A percentile compares a stretch with the other conserved stretches of the same genome.
phyloP scores from a whole-genome alignment of 352 stramenopile genomes.

The Pythium biforme region DNA sequence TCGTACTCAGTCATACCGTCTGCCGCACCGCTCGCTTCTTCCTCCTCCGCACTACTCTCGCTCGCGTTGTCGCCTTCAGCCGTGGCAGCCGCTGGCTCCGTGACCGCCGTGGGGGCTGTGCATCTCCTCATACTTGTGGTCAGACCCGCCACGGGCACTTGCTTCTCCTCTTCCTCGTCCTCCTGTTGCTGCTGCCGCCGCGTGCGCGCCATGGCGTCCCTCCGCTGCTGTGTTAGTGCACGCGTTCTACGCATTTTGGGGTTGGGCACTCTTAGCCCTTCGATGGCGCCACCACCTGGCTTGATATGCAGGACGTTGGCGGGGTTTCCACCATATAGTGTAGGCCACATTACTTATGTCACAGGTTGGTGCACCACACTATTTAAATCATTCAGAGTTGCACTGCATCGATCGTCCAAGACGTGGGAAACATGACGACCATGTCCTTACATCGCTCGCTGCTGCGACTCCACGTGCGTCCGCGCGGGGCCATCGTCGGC shows the following conservation, averaged over 20 bases:
- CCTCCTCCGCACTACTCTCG: background rate
- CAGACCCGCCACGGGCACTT: background rate
- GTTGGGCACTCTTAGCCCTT: background rate
- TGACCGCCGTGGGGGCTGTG: background rate
- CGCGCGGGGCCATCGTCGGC: too few relatives aligned
- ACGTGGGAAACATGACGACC: background rate
- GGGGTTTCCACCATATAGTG: background rate
- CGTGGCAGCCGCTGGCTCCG: background rate
- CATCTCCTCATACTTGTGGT: background rate
- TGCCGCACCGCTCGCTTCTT: slow-evolving; percentile 1
- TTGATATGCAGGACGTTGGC: background rate
- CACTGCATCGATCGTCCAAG: too few relatives aligned
- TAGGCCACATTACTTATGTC: background rate
- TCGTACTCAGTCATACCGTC: slow-evolving; percentile 69
- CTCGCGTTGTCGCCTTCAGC: background rate
- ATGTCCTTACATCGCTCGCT: background rate
- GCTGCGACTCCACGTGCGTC: background rate
- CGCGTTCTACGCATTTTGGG: slow-evolving; percentile 22
- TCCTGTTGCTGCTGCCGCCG: slow-evolving; percentile 6
- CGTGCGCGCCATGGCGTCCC: slow-evolving; percentile 18
- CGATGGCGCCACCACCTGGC: slow-evolving; percentile 12
- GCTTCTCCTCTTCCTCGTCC: background rate
- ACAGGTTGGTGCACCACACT: background rate
- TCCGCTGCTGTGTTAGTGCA: slow-evolving; percentile 20
- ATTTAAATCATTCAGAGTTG: too few relatives aligned